These are phyloP conservation scores for Lavandula angustifolia DNA, from an alignment of 257 asterid genomes.

Conservation along the genomic window DNA sequence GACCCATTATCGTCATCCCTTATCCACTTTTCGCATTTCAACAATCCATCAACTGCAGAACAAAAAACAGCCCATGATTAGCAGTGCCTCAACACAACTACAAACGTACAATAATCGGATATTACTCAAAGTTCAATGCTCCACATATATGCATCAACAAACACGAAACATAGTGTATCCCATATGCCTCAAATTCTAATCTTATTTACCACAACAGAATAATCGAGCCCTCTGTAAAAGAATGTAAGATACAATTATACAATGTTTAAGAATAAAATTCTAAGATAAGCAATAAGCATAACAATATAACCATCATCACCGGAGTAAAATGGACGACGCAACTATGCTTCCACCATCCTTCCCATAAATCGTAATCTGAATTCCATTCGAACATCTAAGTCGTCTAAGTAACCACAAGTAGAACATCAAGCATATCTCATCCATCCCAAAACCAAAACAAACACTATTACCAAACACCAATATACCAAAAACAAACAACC, in stretches of 20 bases:
- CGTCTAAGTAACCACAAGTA: background rate
- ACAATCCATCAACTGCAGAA: constrained; percentile 75
- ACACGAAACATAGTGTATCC: background rate
- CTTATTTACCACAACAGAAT: background rate
- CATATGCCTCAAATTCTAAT: background rate
- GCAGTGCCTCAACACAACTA: constrained; percentile 10
- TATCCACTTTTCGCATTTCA: constrained; percentile 85
- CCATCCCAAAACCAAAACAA: background rate
- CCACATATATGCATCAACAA: background rate
- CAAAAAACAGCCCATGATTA: constrained; percentile 22
- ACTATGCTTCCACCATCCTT: background rate
- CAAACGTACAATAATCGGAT: background rate
- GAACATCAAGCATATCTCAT: constrained; percentile 23
- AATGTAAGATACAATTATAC: too few relatives aligned
- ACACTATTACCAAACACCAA: too few relatives aligned
- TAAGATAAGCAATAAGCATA: background rate
- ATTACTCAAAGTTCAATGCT: background rate
- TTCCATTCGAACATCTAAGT: background rate
- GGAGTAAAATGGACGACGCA: constrained; percentile 1
- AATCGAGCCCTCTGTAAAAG: too few relatives aligned
- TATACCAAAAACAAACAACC: too few relatives aligned
- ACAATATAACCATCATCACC: background rate
- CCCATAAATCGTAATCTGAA: too few relatives aligned
- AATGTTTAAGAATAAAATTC: too few relatives aligned
- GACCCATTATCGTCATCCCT: constrained; percentile 68